These are phyloP conservation scores for Pisolithus orientalis DNA, from an alignment of 768 basidiomycete species.

Conservation along the genomic window DNA sequence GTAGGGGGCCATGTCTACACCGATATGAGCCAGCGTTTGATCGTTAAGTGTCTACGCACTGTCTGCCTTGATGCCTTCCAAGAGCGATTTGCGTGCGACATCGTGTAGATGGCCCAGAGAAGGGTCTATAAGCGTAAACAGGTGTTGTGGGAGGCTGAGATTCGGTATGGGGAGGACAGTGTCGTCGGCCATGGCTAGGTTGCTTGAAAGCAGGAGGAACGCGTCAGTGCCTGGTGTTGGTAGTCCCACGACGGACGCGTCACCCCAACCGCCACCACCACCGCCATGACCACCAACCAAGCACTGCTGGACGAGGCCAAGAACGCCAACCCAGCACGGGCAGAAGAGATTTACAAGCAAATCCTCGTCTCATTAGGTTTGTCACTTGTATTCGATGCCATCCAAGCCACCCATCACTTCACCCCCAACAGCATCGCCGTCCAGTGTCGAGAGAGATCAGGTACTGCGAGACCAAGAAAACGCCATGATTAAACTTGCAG, in stretches of 20 bases:
- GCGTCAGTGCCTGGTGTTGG: not conserved
- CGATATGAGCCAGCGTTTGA: not conserved
- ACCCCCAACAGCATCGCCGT: constrained; percentile 19
- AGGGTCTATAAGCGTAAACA: constrained; percentile 65
- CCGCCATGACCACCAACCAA: constrained; percentile 6
- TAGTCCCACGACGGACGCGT: not conserved
- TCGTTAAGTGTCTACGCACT: constrained; percentile 33
- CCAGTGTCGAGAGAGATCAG: constrained; percentile 47
- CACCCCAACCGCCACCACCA: not conserved
- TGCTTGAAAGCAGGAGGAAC: not conserved
- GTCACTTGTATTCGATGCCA: not conserved
- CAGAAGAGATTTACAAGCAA: constrained; percentile 57
- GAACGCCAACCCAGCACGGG: constrained; percentile 47
- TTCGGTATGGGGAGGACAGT: no score
- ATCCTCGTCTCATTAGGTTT: constrained; percentile 41
- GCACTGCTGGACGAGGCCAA: constrained; percentile 42
- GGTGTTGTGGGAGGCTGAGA: constrained; percentile 1
- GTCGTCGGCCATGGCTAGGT: no score
- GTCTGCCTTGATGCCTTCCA: constrained; percentile 75
- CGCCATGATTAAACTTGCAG: constrained; percentile 80
- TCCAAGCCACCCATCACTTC: not conserved
- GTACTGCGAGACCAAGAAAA: constrained; percentile 74
- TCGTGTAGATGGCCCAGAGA: constrained; percentile 59
- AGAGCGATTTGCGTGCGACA: constrained; percentile 54
- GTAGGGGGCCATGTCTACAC: constrained; percentile 88